A percentile compares a stretch with the other conserved stretches of the same genome.
These are phyloP conservation scores for Chlorella sorokiniana DNA, from an alignment of 139 green algal species.

Conservation along the genomic window DNA sequence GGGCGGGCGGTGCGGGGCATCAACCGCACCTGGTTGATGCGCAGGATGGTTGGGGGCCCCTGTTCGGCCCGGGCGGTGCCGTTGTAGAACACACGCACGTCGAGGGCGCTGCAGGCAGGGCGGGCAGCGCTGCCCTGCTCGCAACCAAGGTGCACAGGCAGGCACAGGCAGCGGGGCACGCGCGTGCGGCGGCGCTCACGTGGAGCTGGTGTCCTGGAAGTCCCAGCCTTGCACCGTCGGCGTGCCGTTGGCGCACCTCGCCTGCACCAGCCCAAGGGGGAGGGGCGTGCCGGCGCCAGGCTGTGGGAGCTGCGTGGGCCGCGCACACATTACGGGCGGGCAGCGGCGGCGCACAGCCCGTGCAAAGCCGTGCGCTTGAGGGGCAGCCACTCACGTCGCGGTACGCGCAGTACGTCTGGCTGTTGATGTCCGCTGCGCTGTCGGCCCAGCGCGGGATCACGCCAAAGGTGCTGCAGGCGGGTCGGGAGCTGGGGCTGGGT, in stretches of 20 bases:
- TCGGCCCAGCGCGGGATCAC: conserved; percentile 3
- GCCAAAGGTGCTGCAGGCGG: neutral
- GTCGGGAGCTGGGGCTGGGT: neutral
- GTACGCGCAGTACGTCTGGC: conserved; percentile 68
- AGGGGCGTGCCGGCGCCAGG: too few species aligned
- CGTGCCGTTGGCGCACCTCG: conserved; percentile 33
- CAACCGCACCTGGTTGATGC: conserved; percentile 36
- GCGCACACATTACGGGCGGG: too few species aligned
- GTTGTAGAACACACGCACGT: conserved; percentile 55
- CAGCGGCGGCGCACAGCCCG: too few species aligned
- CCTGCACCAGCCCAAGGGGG: too few species aligned
- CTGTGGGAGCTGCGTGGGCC: too few species aligned
- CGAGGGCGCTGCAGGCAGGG: neutral
- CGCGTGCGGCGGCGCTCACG: too few species aligned
- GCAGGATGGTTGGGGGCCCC: conserved; percentile 27
- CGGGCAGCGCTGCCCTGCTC: too few species aligned
- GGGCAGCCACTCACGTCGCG: conserved; percentile 31
- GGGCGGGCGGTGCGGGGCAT: too few species aligned
- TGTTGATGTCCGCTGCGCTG: conserved; percentile 37
- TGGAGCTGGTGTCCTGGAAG: conserved; percentile 45
- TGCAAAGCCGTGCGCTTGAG: too few species aligned
- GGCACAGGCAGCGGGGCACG: neutral
- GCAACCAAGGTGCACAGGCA: too few species aligned
- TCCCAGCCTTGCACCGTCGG: conserved; percentile 43
- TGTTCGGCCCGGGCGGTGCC: conserved; percentile 31